Conservation (phyloP, 768 basidiomycete genomes). For the Naganishia antarctica region DNA sequence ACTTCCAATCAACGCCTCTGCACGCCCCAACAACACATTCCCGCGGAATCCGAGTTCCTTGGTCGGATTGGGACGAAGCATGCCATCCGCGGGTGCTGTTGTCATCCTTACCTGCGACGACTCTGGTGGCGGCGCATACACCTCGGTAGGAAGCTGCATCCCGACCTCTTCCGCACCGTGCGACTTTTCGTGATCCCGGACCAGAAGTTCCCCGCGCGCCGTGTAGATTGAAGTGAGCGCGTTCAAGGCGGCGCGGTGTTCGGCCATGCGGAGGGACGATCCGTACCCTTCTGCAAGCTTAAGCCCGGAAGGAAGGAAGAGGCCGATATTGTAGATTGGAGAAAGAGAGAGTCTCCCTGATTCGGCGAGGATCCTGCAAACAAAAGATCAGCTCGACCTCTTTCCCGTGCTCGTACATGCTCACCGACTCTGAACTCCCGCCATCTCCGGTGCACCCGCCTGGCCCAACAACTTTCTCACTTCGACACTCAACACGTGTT, state of each 20-base stretch:
- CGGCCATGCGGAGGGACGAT: conserved; percentile 86
- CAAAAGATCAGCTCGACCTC: no score
- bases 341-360: conserved; percentile 86
- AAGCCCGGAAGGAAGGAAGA: conserved; percentile 68
- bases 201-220: conserved; percentile 34
- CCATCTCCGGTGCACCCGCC: conserved; percentile 52
- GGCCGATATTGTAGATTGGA: conserved; percentile 92
- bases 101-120: not conserved
- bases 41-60: conserved; percentile 15
- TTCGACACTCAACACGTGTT: conserved; percentile 67
- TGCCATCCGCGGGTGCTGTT: not conserved
- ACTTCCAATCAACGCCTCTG: conserved; percentile 18
- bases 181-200: not conserved
- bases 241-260: conserved; percentile 65
- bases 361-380: conserved; percentile 73
- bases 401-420: no score
- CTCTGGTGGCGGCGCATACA: conserved; percentile 1
- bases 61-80: not conserved
- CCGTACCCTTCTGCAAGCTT: conserved; percentile 94
- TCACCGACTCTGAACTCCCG: conserved; percentile 55
- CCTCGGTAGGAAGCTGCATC: conserved; percentile 17
- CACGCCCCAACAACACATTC: not conserved
- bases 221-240: conserved; percentile 42
- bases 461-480: conserved; percentile 62
- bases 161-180: not conserved